Evolutionary conservation across 306 rosid species (phyloP), one percentile per base, ranked within the genome.

Genomic region (Cucurbita moschata): DNA sequence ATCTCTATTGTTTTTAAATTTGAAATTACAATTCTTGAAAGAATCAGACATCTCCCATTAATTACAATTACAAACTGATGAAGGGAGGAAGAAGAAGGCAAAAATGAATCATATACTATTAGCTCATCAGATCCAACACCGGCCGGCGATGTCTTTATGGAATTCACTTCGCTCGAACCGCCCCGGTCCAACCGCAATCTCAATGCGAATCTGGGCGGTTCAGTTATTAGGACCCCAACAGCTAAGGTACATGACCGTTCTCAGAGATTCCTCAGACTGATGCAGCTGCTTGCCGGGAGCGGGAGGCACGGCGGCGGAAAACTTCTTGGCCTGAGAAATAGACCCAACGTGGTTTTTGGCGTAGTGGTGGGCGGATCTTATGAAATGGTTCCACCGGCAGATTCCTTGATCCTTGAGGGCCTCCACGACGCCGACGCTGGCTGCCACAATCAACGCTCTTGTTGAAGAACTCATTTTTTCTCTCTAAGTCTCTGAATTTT

Each of bases 191-290:
- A 26, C 63, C 63, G 38, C 39, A 50, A 50, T 50, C 7, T 13
- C 4, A 1, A 1, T 16, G 14, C n/a, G 18, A 7, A n/a, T 14
- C 0, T 14, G 54, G 13, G 13, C 7, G 5, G 63, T 12, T 59
- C 42, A 59, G 63, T 58, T 58, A 19, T 76, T 81, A 55, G 84
- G 84, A 81, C 77, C 84, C 84, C 81, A 81, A 67, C 84, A 81
- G 57, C 81, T 81, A 18, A 81, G 39, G n/a, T 58, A 81, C 81
- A 81, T 81, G 76, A 81, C 79, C 10, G 60, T 77, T 46, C 84
- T 81, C 38, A 81, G 21, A 2, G 84, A 81, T 71, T 81, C 84
- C 53, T 77, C 84, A 3, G 78, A 72, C 46, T 68, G 50, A 5
- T 51, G 42, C 26, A 14, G 11, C 7, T 8, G 44, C 10, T 62